phyloP scores from a whole-genome alignment of 257 asterid genomes.

The Solanum medicagineum region DNA sequence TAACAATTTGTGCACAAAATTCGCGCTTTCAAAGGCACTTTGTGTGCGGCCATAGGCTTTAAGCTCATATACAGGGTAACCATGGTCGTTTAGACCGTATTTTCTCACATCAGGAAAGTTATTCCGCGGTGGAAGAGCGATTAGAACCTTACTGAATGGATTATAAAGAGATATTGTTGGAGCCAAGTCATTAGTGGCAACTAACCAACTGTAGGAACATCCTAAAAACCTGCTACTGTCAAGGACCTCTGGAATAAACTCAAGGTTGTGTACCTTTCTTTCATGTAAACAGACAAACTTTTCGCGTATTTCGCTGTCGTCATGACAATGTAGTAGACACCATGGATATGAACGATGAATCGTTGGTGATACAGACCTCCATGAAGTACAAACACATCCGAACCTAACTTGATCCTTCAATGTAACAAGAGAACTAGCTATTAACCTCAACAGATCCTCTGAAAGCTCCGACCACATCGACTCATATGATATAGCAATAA shows the following conservation, averaged over 20 bases:
- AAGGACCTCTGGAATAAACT: neutral
- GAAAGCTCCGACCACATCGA: neutral
- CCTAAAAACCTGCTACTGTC: neutral
- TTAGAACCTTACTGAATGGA: neutral
- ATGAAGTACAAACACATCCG: neutral
- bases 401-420: neutral
- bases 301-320: neutral
- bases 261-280: neutral
- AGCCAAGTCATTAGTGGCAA: neutral
- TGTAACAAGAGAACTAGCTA: neutral
- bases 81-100: neutral
- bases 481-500: neutral
- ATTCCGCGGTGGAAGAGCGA: neutral
- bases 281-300: neutral
- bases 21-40: no score
- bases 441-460: neutral
- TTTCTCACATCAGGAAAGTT: neutral
- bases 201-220: neutral
- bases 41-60: neutral
- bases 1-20: neutral
- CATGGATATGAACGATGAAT: neutral
- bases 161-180: neutral
- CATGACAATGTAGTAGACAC: neutral
- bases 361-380: neutral
- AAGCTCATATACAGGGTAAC: neutral